Conservation (phyloP, 2,329 filamentous ascomycete genomes). For the Scortechinia acanthostroma region DNA sequence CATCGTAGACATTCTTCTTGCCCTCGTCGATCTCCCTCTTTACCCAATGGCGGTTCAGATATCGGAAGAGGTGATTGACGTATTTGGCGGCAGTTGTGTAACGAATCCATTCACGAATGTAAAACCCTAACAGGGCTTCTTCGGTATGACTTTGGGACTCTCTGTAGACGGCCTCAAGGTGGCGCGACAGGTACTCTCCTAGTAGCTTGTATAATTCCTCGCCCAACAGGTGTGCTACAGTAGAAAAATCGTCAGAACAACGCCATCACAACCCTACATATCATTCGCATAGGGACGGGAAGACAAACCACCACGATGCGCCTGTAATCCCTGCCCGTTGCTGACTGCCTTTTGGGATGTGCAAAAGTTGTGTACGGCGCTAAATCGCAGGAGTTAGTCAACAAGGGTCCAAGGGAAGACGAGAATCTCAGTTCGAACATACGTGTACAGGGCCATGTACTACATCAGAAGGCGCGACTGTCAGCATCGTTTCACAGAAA, state of each 20-base stretch:
- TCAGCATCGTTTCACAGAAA: slow-evolving; percentile 2
- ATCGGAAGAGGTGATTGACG: slow-evolving; percentile 92
- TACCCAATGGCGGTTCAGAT: slow-evolving; percentile 97
- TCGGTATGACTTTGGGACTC: slow-evolving; percentile 76
- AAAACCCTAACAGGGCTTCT: slow-evolving; percentile 83
- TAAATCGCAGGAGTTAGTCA: too few relatives aligned
- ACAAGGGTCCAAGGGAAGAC: too few relatives aligned
- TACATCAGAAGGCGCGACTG: slow-evolving; percentile 17
- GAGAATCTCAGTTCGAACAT: too few relatives aligned
- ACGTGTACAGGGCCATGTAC: slow-evolving; percentile 98
- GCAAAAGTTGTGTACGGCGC: slow-evolving; percentile 95
- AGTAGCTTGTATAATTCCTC: slow-evolving; percentile 93
- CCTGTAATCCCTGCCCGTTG: slow-evolving; percentile 33
- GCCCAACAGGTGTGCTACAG: slow-evolving; percentile 80
- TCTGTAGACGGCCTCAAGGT: slow-evolving; percentile 65
- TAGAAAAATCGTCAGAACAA: slow-evolving; percentile 8
- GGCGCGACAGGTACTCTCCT: slow-evolving; percentile 73
- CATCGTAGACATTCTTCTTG: slow-evolving; percentile 96
- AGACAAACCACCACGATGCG: slow-evolving; percentile 64
- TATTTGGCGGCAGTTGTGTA: slow-evolving; percentile 96
- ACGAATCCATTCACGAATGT: slow-evolving; percentile 92
- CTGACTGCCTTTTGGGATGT: slow-evolving; percentile 89
- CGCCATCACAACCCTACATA: slow-evolving; percentile 4
- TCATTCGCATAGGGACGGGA: too few relatives aligned
- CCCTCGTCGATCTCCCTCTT: slow-evolving; percentile 98